Conservation (phyloP, 1,284 basidiomycete species). For the Rhizoctonia solani region DNA sequence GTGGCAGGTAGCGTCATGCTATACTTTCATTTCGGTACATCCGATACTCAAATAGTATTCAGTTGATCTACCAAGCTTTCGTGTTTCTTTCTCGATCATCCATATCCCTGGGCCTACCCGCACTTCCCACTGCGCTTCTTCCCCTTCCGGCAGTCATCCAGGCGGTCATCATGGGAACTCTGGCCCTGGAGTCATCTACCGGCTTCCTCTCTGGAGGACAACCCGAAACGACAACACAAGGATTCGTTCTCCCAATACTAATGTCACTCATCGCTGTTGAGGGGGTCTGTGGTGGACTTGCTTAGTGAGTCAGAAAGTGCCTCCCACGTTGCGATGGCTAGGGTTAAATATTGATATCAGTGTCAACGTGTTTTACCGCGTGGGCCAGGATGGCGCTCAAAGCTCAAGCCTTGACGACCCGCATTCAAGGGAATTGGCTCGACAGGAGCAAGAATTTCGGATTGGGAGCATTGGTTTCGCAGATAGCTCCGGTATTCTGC, state of each 20-base stretch:
- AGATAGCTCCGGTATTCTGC: slow-evolving; percentile 75
- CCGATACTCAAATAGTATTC: slow-evolving; percentile 44
- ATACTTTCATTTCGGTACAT: slow-evolving; percentile 40
- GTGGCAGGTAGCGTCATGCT: slow-evolving; percentile 66
- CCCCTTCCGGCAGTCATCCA: slow-evolving; percentile 76
- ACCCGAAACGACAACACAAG: slow-evolving; percentile 53
- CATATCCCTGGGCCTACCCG: slow-evolving; percentile 83
- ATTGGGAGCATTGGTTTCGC: slow-evolving; percentile 85
- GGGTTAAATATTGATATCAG: slow-evolving; percentile 47
- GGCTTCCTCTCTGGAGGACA: slow-evolving; percentile 61
- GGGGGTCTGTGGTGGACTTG: slow-evolving; percentile 87
- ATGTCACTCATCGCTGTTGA: slow-evolving; percentile 82
- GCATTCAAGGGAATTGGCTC: slow-evolving; percentile 40
- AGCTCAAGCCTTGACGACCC: slow-evolving; percentile 53
- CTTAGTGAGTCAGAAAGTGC: slow-evolving; percentile 66
- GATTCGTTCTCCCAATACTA: slow-evolving; percentile 55
- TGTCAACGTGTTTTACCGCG: slow-evolving; percentile 85
- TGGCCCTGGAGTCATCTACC: slow-evolving; percentile 68
- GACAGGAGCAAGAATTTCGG: slow-evolving; percentile 77
- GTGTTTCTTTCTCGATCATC: slow-evolving; percentile 96
- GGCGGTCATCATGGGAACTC: slow-evolving; percentile 59
- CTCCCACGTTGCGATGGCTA: background rate
- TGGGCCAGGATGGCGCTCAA: slow-evolving; percentile 66
- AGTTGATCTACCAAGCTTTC: slow-evolving; percentile 87
- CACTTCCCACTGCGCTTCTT: slow-evolving; percentile 73